Evolutionary conservation across 768 basidiomycete species (phyloP).

Genomic region (Termitomyces sp.): DNA sequence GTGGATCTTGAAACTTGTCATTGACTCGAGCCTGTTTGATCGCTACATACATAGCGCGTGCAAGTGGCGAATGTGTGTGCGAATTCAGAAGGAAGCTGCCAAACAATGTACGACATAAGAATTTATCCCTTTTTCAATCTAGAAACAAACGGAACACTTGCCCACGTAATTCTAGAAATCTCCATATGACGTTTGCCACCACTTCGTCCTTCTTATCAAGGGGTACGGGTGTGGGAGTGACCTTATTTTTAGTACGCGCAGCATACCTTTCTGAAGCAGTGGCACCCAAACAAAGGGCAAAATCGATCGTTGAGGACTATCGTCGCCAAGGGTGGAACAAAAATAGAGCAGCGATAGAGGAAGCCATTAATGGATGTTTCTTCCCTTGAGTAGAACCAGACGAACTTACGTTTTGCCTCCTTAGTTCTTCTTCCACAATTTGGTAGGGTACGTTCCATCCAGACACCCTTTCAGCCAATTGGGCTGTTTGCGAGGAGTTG

Average conservation of each 20-base stretch:
- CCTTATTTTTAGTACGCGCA: constrained; percentile 70
- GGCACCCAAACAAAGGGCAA: constrained; percentile 90
- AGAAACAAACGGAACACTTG: constrained; percentile 6
- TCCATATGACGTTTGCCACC: constrained; percentile 97
- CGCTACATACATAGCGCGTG: constrained; percentile 86
- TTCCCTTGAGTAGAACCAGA: constrained; percentile 15
- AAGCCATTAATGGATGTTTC: constrained; percentile 20
- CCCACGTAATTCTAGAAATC: constrained; percentile 84
- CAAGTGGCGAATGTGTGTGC: constrained; percentile 85
- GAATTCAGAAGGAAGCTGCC: constrained; percentile 81
- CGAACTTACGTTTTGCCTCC: constrained; percentile 87
- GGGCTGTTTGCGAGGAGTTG: constrained; percentile 71
- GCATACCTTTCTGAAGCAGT: constrained; percentile 80
- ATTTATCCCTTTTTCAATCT: constrained; percentile 5
- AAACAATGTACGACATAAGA: constrained; percentile 6
- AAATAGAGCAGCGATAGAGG: constrained; percentile 12
- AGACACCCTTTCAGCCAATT: constrained; percentile 81
- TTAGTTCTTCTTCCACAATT: constrained; percentile 88
- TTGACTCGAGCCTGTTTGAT: constrained; percentile 76
- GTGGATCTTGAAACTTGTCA: constrained; percentile 97
- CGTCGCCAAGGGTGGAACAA: constrained; percentile 6
- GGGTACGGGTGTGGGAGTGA: constrained; percentile 26
- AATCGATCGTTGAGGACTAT: constrained; percentile 96
- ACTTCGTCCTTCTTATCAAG: constrained; percentile 98
- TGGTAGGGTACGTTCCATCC: constrained; percentile 87